Evolutionary conservation across 2,329 filamentous ascomycete genomes (phyloP), one percentile per base, ranked within the genome.

Genomic region (Sporothrix sp.): DNA sequence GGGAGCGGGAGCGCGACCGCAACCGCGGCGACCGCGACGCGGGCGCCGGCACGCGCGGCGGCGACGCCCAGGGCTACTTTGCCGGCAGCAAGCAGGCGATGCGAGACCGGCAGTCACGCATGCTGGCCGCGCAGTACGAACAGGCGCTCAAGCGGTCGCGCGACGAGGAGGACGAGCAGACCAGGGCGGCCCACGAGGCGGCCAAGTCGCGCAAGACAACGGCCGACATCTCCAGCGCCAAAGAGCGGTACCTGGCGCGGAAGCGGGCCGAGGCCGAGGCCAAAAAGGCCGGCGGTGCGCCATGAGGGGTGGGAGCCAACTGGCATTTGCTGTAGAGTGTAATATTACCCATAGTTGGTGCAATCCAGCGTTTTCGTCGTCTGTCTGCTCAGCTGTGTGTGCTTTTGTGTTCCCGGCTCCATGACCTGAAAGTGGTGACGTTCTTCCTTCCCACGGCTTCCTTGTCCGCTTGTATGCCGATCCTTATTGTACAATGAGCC

Each of bases 171-270:
- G 78, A 83, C 52, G 80, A 85, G 60, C 76, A 79, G 58, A 69
- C 70, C 56, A 74, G 78, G 55, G 72, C 74, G 62, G 61, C 82
- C 18, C 82, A 87, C 65, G 74, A 80, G 52, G 76, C 78, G 14
- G 71, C 78, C 32, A 93, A 91, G 75, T 85, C 82, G 58, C 76
- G 79, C 60, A 93, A 93, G 75, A 91, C 86, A 1, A 79, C 82
- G 44, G 70, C 72, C 16, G 86, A 91, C 46, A 84, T 91, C 55
- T 83, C 78, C 60, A 84, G 84, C 60, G 87, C 87, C 1, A 86
- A 81, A 65, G 87, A 90, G 67, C 73, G 87, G 58, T 93, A 90
- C 65, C 70, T 93, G 50, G 84, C 85, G 50, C 74, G 87, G 62
- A 91, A 90, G 69, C 74, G 71, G 60, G 84, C 85, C 52, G 84